Evolutionary conservation across 257 asterid species (phyloP), one percentile per base, ranked within the genome.

Genomic region (Forsythia suspensa): DNA sequence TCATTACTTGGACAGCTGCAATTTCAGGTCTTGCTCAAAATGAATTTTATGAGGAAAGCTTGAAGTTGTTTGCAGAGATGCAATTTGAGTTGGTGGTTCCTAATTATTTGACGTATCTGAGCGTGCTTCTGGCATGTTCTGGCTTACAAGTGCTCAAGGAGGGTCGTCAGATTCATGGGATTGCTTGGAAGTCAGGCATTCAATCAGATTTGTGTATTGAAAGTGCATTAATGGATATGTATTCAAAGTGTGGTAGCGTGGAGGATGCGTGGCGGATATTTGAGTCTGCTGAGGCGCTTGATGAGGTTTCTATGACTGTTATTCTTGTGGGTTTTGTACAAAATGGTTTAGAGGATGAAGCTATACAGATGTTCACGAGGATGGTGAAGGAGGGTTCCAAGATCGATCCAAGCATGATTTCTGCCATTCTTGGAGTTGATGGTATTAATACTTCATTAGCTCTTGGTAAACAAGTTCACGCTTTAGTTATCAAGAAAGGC

Each of bases 221-320:
- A 71, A 93, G 92, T 83, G 97, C 97, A 29, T 82, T 95, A 79
- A 95, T 93, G 97, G 97, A 95, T 84, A 83, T 95, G 92, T 93
- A 95, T 79, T 94, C 96, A 2, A 92, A 92, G 81, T 91, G 97
- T 55, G 88, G 92, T 40, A 81, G 81, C 48, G 80, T 91, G 76
- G 91, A 87, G 46, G 89, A 90, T 44, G 92, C 91, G 3, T 92
- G 93, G 97, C 82, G 15, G 81, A 83, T 95, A 74, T 95, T 93
- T 80, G 96, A 92, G 85, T 91, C 88, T 6, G 96, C 92, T 16
- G 82, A 91, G 89, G 82, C 81, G 6, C 72, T 87, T 80, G 96
- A 93, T 72, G 95, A 89, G 75, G 89, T 95, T 34, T 91, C 97
- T 6, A 40, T 93, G 86, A 95, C 98, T 9, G 91, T 95, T 76